Base-by-base conservation (phyloP, 768 basidiomycete species). In the Brasilioporus rufonigricans region DNA sequence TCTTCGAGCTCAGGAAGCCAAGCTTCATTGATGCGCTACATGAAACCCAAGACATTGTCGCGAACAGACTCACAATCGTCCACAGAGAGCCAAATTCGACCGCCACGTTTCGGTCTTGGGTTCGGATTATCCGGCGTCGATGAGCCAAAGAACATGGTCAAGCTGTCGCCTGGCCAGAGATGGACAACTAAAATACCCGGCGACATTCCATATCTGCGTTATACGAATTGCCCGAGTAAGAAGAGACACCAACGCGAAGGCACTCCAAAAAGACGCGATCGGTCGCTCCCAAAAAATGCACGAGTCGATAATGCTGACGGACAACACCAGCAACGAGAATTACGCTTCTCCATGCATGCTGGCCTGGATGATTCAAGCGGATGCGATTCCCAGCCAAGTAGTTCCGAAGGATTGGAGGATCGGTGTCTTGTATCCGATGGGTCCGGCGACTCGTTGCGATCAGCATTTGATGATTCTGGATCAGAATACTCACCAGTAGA, bases 1-100 rank as follows among this genome's bases (percentile, higher is more conserved):
- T 76, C 78, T 10, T 73, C 70, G 19, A 71, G 77, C 44, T 77
- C 76, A 4, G 78, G 76, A 26, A 72, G 72, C 44, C 76, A 76
- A 16, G 56, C 47, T 5, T 48, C 51, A 7, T 41, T 56, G 36
- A 36, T 27, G 32, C 60, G 60, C 24, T 56, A 43, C 53, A 16
- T 52, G 10, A 71, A 61, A 43, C 40, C 52, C 16, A 65, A 62
- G 16, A 14, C 44, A 5, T 49, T 61, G 4, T 18, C 52, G 1
- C 62, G 69, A 24, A 44, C 65, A 1, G 64, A 68, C 43, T 58
- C 61, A 0, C 59, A 57, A 27, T 61, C 64, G 0, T 71, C 68
- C 14, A 21, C 57, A 16, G 62, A 64, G 33, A 62, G 47, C 24
- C 65, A 65, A 24, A 50, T 61, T 48, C 61, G 57, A 8, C 56